These are phyloP conservation scores for Sphaceloma murrayae DNA, from an alignment of 2,329 filamentous ascomycete genomes.

Conservation along the genomic window DNA sequence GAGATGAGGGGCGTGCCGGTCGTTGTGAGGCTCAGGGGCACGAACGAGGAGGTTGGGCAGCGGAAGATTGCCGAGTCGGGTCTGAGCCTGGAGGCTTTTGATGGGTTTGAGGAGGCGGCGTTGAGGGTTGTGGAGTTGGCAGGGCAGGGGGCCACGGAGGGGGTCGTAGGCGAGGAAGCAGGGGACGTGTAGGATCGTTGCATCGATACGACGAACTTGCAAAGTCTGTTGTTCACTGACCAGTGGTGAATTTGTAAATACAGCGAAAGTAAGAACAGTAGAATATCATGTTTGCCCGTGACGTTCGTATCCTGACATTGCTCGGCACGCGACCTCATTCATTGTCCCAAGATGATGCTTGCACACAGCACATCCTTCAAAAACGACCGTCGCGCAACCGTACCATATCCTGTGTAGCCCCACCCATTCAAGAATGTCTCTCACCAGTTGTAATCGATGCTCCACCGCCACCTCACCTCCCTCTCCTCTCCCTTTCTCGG, in stretches of 20 bases:
- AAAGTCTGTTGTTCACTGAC: too few relatives aligned
- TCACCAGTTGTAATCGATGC: neutral
- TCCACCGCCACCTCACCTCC: constrained; percentile 1
- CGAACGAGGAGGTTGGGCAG: constrained; percentile 62
- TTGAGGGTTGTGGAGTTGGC: constrained; percentile 55
- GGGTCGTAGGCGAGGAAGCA: neutral
- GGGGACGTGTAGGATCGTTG: neutral
- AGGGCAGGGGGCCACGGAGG: constrained; percentile 19
- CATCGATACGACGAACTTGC: too few relatives aligned
- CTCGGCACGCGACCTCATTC: too few relatives aligned
- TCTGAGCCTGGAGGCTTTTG: constrained; percentile 59
- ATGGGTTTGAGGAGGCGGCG: constrained; percentile 65
- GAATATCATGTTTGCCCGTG: too few relatives aligned
- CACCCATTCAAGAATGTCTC: too few relatives aligned
- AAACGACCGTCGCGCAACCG: too few relatives aligned
- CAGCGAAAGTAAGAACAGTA: too few relatives aligned
- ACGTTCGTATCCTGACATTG: too few relatives aligned
- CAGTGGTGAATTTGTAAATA: constrained; percentile 3
- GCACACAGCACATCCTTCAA: too few relatives aligned
- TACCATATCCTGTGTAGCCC: too few relatives aligned
- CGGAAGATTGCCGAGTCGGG: constrained; percentile 59
- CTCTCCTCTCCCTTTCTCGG: constrained; percentile 4
- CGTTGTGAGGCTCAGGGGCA: constrained; percentile 67
- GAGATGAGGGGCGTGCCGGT: constrained; percentile 51
- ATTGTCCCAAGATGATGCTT: too few relatives aligned